phyloP scores from a whole-genome alignment of 2,329 filamentous ascomycete species.

The Coniochaeta sp. region DNA sequence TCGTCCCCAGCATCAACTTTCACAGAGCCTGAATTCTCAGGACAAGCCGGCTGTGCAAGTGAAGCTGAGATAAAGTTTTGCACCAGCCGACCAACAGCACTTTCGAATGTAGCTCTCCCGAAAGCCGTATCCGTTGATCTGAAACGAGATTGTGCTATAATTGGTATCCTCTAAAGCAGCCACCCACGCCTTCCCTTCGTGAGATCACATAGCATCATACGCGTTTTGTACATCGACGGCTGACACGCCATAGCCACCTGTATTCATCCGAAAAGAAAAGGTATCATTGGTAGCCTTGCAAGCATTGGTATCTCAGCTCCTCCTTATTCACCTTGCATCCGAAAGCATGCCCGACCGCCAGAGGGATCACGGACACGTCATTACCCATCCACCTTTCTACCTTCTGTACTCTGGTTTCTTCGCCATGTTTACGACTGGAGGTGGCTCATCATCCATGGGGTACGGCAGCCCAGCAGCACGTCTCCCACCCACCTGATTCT shows the following conservation, averaged over 20 bases:
- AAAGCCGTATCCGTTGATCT: background rate
- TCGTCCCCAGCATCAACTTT: background rate
- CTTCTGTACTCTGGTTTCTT: slow-evolving; percentile 69
- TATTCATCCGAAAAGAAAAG: background rate
- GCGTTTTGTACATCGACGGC: background rate
- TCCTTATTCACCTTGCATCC: background rate
- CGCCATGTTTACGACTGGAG: slow-evolving; percentile 77
- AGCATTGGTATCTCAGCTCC: background rate
- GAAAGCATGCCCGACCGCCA: background rate
- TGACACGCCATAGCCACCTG: background rate
- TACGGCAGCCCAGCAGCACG: slow-evolving; percentile 55
- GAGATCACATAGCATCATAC: background rate
- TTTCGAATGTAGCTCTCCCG: background rate
- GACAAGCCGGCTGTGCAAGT: background rate
- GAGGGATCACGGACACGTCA: background rate
- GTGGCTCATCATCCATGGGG: slow-evolving; percentile 69
- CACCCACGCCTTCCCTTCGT: background rate
- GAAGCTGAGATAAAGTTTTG: background rate
- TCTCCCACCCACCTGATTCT: slow-evolving; percentile 28
- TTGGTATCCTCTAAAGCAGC: slow-evolving; percentile 3
- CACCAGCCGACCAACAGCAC: background rate
- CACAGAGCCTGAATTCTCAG: background rate
- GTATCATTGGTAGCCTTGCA: background rate
- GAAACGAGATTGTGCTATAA: background rate
- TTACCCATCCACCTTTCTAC: slow-evolving; percentile 4